phyloP scores from a whole-genome alignment of 257 asterid genomes.

The Lycium barbarum region DNA sequence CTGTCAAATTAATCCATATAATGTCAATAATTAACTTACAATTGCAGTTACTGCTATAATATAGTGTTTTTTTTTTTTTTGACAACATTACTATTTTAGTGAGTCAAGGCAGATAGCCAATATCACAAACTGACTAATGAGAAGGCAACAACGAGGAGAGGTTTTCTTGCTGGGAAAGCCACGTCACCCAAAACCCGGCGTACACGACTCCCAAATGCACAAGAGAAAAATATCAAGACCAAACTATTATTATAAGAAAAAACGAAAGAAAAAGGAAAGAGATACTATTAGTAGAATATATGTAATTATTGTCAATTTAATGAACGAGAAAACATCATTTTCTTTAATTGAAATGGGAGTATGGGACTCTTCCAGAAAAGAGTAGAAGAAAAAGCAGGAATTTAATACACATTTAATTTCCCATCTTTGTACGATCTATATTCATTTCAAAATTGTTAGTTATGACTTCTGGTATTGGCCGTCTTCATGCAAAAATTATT shows the following conservation, averaged over 20 bases:
- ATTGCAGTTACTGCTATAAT: not conserved
- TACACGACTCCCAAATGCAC: slow-evolving; percentile 54
- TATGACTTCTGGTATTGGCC: not conserved
- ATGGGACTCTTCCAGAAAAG: slow-evolving; percentile 17
- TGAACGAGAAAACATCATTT: not conserved
- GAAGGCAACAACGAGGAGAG: not conserved
- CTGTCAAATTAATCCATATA: not conserved
- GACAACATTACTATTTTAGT: not conserved
- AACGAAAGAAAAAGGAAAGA: no score
- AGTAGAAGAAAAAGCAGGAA: not conserved
- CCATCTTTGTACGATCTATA: not conserved
- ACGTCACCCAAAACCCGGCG: slow-evolving; percentile 82
- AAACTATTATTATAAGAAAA: not conserved
- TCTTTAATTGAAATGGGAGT: not conserved
- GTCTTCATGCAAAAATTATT: slow-evolving; percentile 10
- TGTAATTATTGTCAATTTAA: not conserved
- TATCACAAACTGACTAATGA: not conserved
- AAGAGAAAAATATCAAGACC: not conserved
- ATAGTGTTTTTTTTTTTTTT: no score
- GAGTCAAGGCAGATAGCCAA: not conserved
- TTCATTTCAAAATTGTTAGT: not conserved
- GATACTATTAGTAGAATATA: no score
- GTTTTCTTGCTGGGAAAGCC: slow-evolving; percentile 65
- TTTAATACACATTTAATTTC: not conserved
- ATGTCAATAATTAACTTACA: not conserved